Base-by-base conservation (phyloP, 2,329 filamentous ascomycete genomes). In the Pestalotiopsis sp. region DNA sequence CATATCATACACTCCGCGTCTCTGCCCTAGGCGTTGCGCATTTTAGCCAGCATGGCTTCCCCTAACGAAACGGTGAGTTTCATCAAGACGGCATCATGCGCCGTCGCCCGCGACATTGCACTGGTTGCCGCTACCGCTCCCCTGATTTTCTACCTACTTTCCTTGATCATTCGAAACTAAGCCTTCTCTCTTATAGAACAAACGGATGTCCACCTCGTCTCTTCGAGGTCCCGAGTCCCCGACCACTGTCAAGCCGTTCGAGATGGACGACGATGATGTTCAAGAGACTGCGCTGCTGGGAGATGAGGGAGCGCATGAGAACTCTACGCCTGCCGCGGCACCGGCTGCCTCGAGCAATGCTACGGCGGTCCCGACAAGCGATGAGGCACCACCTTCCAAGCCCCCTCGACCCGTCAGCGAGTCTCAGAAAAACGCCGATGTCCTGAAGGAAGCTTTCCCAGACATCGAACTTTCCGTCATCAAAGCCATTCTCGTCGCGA, bases 371-470 rank as follows among this genome's bases (percentile, higher is more conserved):
- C 76, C 82, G 39, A 77, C 80, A 13, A 72, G 82, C 17, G 79
- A 80, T 25, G 80, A 84, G 62, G 76, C 75, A 23, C 81, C 91
- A 27, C 94, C 94, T 13, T 87, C 92, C 56, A 97, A 98, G 83
- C 95, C 95, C 39, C 94, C 94, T 41, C 90, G 95, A 69, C 95
- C 95, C 61, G 77, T 93, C 76, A 93, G 89, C 72, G 92, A 96
- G 71, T 88, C 91, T 70, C 91, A 97, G 80, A 92, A 97, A 83
- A 94, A 94, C 62, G 92, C 95, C 81, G 88, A 89, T 75, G 98
- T 94, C 3, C 85, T 99, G 68, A 95, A 93, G 79, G 96, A 99
- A 80, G 96, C 96, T 0, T 99, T 99, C 76, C 96, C 96, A 0
- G 87, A 84, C 67, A 93, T 98, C 70, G 96, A 99, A 66, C 79